Evolutionary conservation across 2,329 filamentous ascomycete species (phyloP), one percentile per base, ranked within the genome.

Genomic region (Pseudopithomyces maydicus): DNA sequence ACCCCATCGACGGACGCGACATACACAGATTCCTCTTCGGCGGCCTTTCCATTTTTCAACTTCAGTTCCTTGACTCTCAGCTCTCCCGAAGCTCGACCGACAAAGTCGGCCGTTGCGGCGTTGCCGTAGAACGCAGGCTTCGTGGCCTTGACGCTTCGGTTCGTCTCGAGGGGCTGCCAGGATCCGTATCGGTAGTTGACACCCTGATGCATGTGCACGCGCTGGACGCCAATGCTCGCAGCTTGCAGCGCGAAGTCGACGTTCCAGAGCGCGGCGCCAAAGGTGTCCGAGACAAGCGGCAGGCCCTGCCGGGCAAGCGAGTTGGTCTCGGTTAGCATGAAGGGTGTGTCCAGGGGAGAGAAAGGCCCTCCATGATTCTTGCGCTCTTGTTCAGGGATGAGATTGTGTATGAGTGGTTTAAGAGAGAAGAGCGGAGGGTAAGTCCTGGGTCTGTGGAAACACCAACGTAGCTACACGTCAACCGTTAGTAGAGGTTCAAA

Each of bases 211-310:
- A 88, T 85, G 67, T 88, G 84, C 1, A 85, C 79, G n/a, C 86
- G 80, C 32, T 75, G 74, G 69, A 88, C 82, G 15, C 82, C 82
- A 2, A 80, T 79, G 0, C 81, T 77, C 1, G 86, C 86, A 52
- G 80, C 79, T 65, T 82, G 85, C 3, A 88, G 75, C 59, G 83
- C 83, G 74, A 87, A 88, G 69, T 88, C 85, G 15, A 88, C 67
- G 19, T 79, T 84, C 86, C 86, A 89, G n/a, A 88, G 81, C 12
- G 86, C 85, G 10, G 86, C 86, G 23, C 86, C 87, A 67, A 89
- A 89, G 0, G 83, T 79, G 73, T 89, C 86, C 39, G 84, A 87
- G n/a, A 89, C 74, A 0, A 85, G 85, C 0, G 85, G 83, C 6
- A 80, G 79, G 54, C 86, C 87, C 73, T 88, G 78, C 67, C 85